These are phyloP conservation scores for Dacryopinax spathularia DNA, from an alignment of 768 basidiomycete genomes.

Conservation along the genomic window DNA sequence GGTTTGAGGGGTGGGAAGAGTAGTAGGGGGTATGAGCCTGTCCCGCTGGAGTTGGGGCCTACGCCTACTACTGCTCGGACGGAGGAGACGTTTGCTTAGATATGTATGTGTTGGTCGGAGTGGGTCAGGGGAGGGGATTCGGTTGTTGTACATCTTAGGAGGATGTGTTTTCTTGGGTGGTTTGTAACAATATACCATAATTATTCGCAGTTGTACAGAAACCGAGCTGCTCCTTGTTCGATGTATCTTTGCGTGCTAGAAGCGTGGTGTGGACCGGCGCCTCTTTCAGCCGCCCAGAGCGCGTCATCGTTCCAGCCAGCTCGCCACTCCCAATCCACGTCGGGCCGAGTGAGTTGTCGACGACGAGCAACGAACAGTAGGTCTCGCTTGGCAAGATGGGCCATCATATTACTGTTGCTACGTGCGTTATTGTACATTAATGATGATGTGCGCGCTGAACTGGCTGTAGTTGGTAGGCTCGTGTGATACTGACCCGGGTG, in stretches of 20 bases:
- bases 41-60: not conserved
- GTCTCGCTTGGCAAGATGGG: constrained; percentile 36
- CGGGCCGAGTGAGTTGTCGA: no score
- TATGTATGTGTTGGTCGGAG: not conserved
- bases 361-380: no score
- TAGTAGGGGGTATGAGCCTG: constrained; percentile 16
- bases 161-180: no score
- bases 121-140: no score
- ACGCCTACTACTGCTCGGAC: not conserved
- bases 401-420: constrained; percentile 76
- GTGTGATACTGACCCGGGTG: constrained; percentile 10
- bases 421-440: constrained; percentile 36
- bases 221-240: no score
- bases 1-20: constrained; percentile 25
- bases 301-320: no score
- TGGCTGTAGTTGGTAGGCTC: constrained; percentile 18
- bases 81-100: not conserved
- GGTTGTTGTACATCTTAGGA: no score
- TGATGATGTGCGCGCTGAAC: constrained; percentile 2
- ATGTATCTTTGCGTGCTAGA: no score
- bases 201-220: no score
- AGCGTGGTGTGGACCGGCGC: not conserved
- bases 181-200: not conserved
- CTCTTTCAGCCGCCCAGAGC: not conserved
- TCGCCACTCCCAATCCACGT: no score